phyloP scores from a whole-genome alignment of 2,329 filamentous ascomycete species.

The Colletotrichum sublineola region DNA sequence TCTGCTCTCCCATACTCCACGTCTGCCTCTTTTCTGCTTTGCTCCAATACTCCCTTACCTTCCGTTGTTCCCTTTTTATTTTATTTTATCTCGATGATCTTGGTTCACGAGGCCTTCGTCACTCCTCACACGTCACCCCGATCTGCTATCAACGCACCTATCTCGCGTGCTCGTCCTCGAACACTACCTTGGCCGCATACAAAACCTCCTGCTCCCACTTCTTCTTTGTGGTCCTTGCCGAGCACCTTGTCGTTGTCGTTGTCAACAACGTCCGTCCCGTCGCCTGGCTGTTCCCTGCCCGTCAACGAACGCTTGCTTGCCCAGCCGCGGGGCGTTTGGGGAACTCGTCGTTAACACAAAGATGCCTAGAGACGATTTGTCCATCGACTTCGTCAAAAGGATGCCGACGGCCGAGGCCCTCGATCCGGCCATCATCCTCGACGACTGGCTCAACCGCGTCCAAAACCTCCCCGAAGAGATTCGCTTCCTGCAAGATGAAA shows the following conservation, averaged over 20 bases:
- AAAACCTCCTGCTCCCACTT: not conserved
- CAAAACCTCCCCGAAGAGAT: slow-evolving; percentile 87
- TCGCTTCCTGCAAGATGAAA: slow-evolving; percentile 86
- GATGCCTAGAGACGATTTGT: slow-evolving; percentile 81
- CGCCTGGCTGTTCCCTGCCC: slow-evolving; percentile 12
- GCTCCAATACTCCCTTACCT: slow-evolving; percentile 27
- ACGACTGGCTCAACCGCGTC: slow-evolving; percentile 81
- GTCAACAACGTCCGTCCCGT: slow-evolving; percentile 2
- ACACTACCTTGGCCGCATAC: slow-evolving; percentile 3
- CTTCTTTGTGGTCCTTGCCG: slow-evolving; percentile 19
- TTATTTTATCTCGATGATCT: slow-evolving; percentile 29
- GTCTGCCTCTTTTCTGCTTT: slow-evolving; percentile 28
- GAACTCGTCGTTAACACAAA: slow-evolving; percentile 65
- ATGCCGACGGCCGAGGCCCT: slow-evolving; percentile 73
- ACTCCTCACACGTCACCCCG: slow-evolving; percentile 3
- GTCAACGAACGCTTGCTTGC: slow-evolving; percentile 25
- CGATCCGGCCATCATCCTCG: slow-evolving; percentile 78
- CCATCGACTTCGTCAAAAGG: slow-evolving; percentile 77
- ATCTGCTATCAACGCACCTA: slow-evolving; percentile 9
- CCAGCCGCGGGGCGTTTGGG: slow-evolving; percentile 19
- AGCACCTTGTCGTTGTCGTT: slow-evolving; percentile 17
- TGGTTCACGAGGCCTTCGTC: slow-evolving; percentile 21
- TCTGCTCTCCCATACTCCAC: slow-evolving; percentile 24
- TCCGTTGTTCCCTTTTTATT: slow-evolving; percentile 21
- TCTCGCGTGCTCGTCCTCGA: slow-evolving; percentile 9